Evolutionary conservation across 768 basidiomycete species (phyloP).

Genomic region (Boletellus emodensis): DNA sequence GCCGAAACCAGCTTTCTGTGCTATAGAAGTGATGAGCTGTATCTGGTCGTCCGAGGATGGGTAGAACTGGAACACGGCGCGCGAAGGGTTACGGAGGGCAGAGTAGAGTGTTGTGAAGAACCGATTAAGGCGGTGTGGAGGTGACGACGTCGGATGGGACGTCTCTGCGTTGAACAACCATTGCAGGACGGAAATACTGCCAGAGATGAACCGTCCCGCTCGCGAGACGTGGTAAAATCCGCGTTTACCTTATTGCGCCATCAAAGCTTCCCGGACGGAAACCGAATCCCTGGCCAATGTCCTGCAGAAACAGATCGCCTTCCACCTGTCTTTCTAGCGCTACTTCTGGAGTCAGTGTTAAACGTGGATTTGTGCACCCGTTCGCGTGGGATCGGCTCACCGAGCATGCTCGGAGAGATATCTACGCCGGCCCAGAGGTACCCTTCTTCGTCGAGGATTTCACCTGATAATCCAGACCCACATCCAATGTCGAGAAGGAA

Average conservation of each 20-base stretch:
- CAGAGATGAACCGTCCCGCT: neutral
- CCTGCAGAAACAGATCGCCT: conserved; percentile 94
- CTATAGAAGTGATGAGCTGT: conserved; percentile 87
- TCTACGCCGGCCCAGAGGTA: conserved; percentile 93
- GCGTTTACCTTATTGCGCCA: conserved; percentile 84
- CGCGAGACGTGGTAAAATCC: neutral
- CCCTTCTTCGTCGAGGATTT: conserved; percentile 93
- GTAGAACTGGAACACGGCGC: conserved; percentile 92
- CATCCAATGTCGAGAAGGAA: conserved; percentile 95
- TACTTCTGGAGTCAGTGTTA: conserved; percentile 59
- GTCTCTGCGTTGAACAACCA: conserved; percentile 98
- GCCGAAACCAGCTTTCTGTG: conserved; percentile 93
- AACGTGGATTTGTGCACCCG: neutral
- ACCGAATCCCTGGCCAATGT: conserved; percentile 97
- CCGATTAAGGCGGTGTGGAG: conserved; percentile 74
- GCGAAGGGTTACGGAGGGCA: conserved; percentile 76
- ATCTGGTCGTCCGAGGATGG: conserved; percentile 97
- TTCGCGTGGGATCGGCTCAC: conserved; percentile 40
- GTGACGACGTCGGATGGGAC: conserved; percentile 83
- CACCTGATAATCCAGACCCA: conserved; percentile 94
- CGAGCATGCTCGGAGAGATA: conserved; percentile 95
- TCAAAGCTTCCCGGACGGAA: conserved; percentile 97
- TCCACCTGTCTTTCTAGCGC: conserved; percentile 94
- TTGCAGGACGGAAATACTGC: conserved; percentile 95
- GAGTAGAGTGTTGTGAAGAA: conserved; percentile 95